Evolutionary conservation across 257 asterid species (phyloP), one percentile per base, ranked within the genome.

Genomic region (Ilex aquifolium): DNA sequence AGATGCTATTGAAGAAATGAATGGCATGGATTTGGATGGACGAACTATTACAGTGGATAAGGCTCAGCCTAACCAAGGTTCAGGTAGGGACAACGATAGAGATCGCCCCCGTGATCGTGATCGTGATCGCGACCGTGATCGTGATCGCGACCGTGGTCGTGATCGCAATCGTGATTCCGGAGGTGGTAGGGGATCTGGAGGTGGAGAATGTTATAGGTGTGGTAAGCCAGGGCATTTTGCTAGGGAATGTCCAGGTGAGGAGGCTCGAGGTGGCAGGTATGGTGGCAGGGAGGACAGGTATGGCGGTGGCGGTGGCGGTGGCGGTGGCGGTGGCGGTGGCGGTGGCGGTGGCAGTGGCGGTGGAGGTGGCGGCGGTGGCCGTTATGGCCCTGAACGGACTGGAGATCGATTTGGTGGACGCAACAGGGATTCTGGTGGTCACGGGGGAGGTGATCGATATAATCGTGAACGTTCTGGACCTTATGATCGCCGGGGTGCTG

Each of bases 151-250:
- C 27, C 85, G 73, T 12, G 95, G 63, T n/a, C 78, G 82, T 11
- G 82, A 81, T 13, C 81, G 88, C 16, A 91, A 76, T 39, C 85
- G 85, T 10, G 85, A 75, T 54, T 70, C 54, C 48, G 94, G 88
- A 40, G 89, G 95, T 53, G 94, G 88, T 8, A 85, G 91, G 44
- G 95, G 95, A 39, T 80, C 91, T 10, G 90, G 95, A 32, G 88
- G 95, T 48, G 97, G 97, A 32, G 99, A 90, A 55, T 92, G 97
- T 71, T 92, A 72, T 69, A 90, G 79, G 63, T 89, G 99, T 78
- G 97, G 97, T 55, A 92, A 92, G 71, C 99, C 97, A 6, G 99
- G 96, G 13, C 99, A 89, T 74, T 92, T 90, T 70, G 96, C 95
- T 57, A 78, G 99, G 62, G 99, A 92, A 74, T 92, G 97, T 66